These are phyloP conservation scores for Saccharomycopsis olivae DNA, from an alignment of 805 yeast species.

Conservation along the genomic window DNA sequence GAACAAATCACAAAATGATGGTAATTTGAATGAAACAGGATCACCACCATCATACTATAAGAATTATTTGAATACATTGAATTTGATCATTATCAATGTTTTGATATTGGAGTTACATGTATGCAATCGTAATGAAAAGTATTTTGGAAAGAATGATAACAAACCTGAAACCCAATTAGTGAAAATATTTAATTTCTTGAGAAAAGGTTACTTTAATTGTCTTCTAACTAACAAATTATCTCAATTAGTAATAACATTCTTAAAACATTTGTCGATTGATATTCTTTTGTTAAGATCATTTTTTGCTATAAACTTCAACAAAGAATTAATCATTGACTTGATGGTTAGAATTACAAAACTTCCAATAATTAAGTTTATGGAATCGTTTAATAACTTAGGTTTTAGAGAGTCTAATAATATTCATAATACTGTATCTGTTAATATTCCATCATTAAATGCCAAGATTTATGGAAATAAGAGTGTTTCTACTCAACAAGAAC, in stretches of 20 bases:
- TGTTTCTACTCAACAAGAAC: not conserved
- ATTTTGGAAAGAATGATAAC: not conserved
- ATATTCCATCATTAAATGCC: not conserved
- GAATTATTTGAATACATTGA: no score
- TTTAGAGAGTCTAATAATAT: no score
- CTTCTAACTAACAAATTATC: not conserved
- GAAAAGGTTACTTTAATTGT: not conserved
- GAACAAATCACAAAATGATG: no score
- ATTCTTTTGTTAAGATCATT: constrained; percentile 9
- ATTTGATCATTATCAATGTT: no score
- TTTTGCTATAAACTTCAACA: constrained; percentile 11
- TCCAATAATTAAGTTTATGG: not conserved
- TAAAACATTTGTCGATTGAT: constrained; percentile 11
- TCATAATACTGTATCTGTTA: no score
- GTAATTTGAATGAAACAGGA: not conserved
- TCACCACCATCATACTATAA: no score
- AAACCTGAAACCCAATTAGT: not conserved
- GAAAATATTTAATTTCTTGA: constrained; percentile 1
- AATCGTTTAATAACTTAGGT: not conserved
- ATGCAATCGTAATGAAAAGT: not conserved
- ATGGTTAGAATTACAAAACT: not conserved
- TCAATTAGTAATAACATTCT: constrained; percentile 1
- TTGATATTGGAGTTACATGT: constrained; percentile 1
- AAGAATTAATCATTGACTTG: constrained; percentile 3
- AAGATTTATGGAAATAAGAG: not conserved